phyloP scores from a whole-genome alignment of 768 basidiomycete genomes.

The Leccinum arenicola region DNA sequence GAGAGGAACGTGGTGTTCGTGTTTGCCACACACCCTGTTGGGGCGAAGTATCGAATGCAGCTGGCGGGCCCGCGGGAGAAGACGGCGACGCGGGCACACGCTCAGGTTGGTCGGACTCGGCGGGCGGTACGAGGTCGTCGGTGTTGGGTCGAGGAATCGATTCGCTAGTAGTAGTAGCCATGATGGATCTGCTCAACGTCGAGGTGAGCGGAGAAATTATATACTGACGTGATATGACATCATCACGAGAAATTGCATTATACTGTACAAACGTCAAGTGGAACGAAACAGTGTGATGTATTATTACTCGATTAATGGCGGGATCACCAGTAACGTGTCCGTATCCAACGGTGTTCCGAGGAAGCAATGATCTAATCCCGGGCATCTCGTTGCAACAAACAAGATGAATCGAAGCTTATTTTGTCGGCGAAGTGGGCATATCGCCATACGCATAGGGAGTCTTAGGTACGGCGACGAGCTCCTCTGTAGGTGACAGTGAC shows the following conservation, averaged over 20 bases:
- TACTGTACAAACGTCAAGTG: background rate
- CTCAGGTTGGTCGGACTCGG: constrained; percentile 3
- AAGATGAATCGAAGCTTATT: background rate
- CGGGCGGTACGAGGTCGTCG: background rate
- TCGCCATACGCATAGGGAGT: background rate
- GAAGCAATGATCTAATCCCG: background rate
- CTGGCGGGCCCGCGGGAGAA: constrained; percentile 27
- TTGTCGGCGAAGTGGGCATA: background rate
- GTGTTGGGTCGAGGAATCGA: background rate
- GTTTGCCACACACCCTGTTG: constrained; percentile 31
- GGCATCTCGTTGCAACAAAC: background rate
- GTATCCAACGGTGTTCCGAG: background rate
- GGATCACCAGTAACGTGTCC: background rate
- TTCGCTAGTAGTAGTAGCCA: constrained; percentile 4
- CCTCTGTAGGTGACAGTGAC: constrained; percentile 25
- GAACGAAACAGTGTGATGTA: background rate
- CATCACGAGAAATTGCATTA: constrained; percentile 5
- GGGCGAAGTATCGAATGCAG: constrained; percentile 26
- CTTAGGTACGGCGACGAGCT: constrained; percentile 15
- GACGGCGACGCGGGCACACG: constrained; percentile 13
- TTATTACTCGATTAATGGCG: background rate
- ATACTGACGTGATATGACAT: constrained; percentile 24
- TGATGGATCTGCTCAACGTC: constrained; percentile 1
- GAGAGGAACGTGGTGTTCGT: background rate
- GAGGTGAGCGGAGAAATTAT: background rate